These are phyloP conservation scores for Apiospora sp. DNA, from an alignment of 2,329 filamentous ascomycete species.

Conservation along the genomic window DNA sequence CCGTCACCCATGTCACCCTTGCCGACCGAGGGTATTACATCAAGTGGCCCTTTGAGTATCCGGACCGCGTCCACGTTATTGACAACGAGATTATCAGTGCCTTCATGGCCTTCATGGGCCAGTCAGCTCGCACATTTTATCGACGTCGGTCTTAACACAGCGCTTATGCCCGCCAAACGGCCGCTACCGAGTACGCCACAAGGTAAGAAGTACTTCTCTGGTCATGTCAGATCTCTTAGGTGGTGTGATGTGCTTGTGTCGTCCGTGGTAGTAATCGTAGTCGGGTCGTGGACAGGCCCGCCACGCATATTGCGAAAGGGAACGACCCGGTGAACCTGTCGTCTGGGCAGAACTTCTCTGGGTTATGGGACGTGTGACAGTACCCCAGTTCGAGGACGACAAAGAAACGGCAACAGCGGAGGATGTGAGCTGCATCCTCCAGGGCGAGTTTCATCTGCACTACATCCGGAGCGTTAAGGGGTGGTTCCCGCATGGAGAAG, in stretches of 20 bases:
- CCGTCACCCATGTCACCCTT: background rate
- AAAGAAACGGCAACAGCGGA: constrained; percentile 43
- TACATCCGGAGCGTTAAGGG: constrained; percentile 57
- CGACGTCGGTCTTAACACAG: constrained; percentile 42
- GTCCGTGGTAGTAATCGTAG: constrained; percentile 26
- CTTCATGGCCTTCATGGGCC: constrained; percentile 52
- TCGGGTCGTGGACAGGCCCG: constrained; percentile 35
- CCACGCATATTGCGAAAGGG: constrained; percentile 45
- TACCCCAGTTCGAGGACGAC: constrained; percentile 46
- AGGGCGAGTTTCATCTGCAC: constrained; percentile 60
- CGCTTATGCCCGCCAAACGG: no score
- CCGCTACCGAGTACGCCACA: no score
- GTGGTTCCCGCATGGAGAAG: constrained; percentile 50
- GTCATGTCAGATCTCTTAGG: no score
- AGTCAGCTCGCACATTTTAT: constrained; percentile 46
- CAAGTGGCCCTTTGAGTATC: background rate
- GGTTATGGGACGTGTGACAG: constrained; percentile 58
- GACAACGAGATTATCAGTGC: constrained; percentile 51
- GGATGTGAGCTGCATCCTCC: constrained; percentile 45
- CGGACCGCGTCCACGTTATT: constrained; percentile 40
- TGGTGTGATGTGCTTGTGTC: background rate
- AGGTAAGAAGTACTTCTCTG: constrained; percentile 41
- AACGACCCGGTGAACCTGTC: constrained; percentile 47
- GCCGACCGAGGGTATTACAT: background rate
- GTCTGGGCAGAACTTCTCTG: constrained; percentile 56